Evolutionary conservation across 2,329 filamentous ascomycete species (phyloP).

Genomic region (Aquanectria penicillioides): DNA sequence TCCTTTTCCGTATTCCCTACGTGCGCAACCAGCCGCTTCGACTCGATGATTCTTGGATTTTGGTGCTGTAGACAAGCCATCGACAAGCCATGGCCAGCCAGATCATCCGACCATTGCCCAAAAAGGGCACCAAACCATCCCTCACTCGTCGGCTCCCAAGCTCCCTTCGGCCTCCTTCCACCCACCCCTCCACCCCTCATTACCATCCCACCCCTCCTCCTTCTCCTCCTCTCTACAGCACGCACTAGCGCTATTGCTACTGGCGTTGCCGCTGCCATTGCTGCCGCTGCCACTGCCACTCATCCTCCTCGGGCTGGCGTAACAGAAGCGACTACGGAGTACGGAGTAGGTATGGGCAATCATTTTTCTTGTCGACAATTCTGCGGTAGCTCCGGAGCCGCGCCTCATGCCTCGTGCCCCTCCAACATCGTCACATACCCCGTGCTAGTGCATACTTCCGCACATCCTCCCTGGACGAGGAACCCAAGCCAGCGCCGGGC

Average conservation of each 20-base stretch:
- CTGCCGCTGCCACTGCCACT: too few species aligned
- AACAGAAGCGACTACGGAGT: too few species aligned
- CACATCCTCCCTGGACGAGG: conserved; percentile 9
- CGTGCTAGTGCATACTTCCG: conserved; percentile 9
- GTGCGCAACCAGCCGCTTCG: too few species aligned
- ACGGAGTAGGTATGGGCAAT: not conserved
- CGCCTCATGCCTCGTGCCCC: conserved; percentile 16
- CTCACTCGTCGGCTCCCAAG: conserved; percentile 13
- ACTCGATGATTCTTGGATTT: too few species aligned
- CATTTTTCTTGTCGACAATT: conserved; percentile 6
- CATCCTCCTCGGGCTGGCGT: too few species aligned
- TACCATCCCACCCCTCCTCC: conserved; percentile 16
- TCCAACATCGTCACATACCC: conserved; percentile 8
- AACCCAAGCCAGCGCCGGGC: not conserved
- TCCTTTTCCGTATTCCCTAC: not conserved
- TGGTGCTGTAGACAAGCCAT: conserved; percentile 23
- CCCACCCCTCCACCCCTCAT: not conserved
- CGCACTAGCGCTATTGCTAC: too few species aligned
- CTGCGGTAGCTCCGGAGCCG: conserved; percentile 18
- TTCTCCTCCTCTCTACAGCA: conserved; percentile 11
- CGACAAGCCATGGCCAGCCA: conserved; percentile 14
- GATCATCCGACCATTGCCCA: conserved; percentile 29
- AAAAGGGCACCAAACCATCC: conserved; percentile 12
- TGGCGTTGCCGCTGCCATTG: too few species aligned
- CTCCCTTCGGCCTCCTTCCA: not conserved